phyloP scores from a whole-genome alignment of 352 stramenopile species.

The Aphanomyces invadans region DNA sequence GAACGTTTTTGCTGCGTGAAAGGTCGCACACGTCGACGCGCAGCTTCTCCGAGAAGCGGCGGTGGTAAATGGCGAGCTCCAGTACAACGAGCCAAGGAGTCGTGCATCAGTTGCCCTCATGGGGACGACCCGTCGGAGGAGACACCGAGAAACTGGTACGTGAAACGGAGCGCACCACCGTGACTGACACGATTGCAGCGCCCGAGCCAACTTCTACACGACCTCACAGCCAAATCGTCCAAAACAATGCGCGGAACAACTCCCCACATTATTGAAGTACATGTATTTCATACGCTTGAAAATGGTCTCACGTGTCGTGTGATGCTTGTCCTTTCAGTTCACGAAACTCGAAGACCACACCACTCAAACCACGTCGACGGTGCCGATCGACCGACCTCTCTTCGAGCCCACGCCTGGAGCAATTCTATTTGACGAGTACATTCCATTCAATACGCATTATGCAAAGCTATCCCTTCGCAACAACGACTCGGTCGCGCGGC shows the following conservation, averaged over 20 bases:
- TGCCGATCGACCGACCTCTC: constrained; percentile 78
- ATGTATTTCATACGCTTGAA: neutral
- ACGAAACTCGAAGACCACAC: constrained; percentile 73
- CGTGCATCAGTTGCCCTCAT: constrained; percentile 12
- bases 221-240: constrained; percentile 19
- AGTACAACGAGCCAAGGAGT: neutral
- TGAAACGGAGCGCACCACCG: neutral
- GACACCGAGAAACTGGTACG: constrained; percentile 19
- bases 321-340: constrained; percentile 27
- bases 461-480: constrained; percentile 89
- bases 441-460: constrained; percentile 70
- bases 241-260: neutral
- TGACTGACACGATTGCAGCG: neutral
- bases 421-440: constrained; percentile 91
- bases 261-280: constrained; percentile 18
- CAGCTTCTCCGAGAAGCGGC: neutral
- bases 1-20: neutral
- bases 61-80: neutral
- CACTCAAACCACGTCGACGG: constrained; percentile 41
- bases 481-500: constrained; percentile 82
- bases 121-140: constrained; percentile 8
- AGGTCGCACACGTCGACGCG: neutral
- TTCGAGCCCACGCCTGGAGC: constrained; percentile 77
- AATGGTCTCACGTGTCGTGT: neutral
- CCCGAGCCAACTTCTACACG: constrained; percentile 19